A percentile compares a stretch with the other conserved stretches of the same genome.
phyloP scores from a whole-genome alignment of 176 grass and related monocot genomes.

The Neostapfia colusana region DNA sequence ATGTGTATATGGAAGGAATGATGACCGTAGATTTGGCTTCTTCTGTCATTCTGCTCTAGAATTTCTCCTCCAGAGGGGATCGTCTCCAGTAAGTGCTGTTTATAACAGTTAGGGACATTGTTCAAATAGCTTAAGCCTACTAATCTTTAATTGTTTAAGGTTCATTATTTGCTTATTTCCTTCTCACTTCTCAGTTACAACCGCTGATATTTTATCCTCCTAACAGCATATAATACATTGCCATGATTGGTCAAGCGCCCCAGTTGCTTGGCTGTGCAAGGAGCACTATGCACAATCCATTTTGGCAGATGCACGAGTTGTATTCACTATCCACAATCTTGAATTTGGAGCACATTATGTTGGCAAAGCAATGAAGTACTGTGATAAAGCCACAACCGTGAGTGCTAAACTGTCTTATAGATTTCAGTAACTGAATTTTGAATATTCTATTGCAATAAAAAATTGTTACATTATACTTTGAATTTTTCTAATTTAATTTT shows the following conservation, averaged over 20 bases:
- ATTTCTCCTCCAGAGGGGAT: conserved; percentile 74
- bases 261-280: conserved; percentile 85
- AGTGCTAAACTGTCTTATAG: conserved; percentile 37
- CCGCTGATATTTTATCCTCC: conserved; percentile 18
- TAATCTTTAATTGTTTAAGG: background rate
- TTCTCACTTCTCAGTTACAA: conserved; percentile 26
- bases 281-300: conserved; percentile 69
- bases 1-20: conserved; percentile 88
- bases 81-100: conserved; percentile 63
- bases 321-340: conserved; percentile 98
- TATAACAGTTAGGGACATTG: too few species aligned
- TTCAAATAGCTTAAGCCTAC: too few species aligned
- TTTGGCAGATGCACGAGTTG: conserved; percentile 59
- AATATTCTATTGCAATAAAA: background rate
- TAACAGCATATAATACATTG: conserved; percentile 91
- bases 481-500: conserved; percentile 6
- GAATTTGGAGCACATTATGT: conserved; percentile 83
- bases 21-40: conserved; percentile 80
- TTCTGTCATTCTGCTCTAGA: conserved; percentile 95
- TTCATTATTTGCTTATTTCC: conserved; percentile 19
- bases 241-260: conserved; percentile 95
- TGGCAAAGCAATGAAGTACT: conserved; percentile 63
- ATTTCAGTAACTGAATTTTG: conserved; percentile 4
- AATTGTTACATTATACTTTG: background rate
- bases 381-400: conserved; percentile 88